These are phyloP conservation scores for Blakeslea trispora DNA, from an alignment of 371 early-diverging fungal genomes.

Conservation along the genomic window DNA sequence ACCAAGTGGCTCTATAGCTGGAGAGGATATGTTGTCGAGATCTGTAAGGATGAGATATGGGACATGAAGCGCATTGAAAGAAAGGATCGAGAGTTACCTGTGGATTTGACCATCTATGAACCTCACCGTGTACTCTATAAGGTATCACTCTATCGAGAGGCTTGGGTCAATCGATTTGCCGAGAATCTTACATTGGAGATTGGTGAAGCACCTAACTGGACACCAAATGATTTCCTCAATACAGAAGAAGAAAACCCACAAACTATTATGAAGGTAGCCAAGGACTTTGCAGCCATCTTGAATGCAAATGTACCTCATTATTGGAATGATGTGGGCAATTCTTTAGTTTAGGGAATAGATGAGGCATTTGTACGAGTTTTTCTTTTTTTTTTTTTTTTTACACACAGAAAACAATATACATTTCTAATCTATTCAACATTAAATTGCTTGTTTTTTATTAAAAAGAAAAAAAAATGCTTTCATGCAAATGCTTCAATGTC, in stretches of 20 bases:
- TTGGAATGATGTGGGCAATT: slow-evolving; percentile 17
- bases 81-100: slow-evolving; percentile 26
- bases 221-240: slow-evolving; percentile 31
- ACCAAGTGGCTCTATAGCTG: slow-evolving; percentile 44
- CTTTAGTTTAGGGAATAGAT: slow-evolving; percentile 11
- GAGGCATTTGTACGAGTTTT: too few species aligned
- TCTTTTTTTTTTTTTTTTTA: too few species aligned
- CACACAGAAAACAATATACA: too few species aligned
- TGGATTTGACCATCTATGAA: slow-evolving; percentile 25
- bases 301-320: slow-evolving; percentile 31
- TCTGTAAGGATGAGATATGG: slow-evolving; percentile 48
- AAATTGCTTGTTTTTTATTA: too few species aligned
- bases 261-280: slow-evolving; percentile 25
- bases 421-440: too few species aligned
- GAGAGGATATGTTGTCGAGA: slow-evolving; percentile 38
- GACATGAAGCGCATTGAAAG: slow-evolving; percentile 24
- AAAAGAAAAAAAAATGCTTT: too few species aligned
- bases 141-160: slow-evolving; percentile 36
- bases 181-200: slow-evolving; percentile 37
- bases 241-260: slow-evolving; percentile 28
- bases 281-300: slow-evolving; percentile 29
- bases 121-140: slow-evolving; percentile 36
- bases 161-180: slow-evolving; percentile 41
- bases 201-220: slow-evolving; percentile 51
- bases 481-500: too few species aligned